Evolutionary conservation across 2,329 filamentous ascomycete genomes (phyloP).

Genomic region (Ceratocystis ficicola): DNA sequence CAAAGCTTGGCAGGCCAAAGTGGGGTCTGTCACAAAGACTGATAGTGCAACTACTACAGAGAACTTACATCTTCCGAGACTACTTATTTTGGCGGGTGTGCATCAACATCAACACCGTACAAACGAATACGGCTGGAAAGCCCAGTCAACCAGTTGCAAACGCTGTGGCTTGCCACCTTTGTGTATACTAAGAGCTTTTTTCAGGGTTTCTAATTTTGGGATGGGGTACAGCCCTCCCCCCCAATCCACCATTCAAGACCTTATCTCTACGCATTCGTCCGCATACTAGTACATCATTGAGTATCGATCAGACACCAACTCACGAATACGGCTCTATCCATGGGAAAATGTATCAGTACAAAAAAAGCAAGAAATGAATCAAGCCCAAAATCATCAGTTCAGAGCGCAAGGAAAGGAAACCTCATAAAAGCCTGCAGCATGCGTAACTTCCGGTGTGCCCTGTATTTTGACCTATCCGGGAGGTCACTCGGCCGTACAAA

Average conservation of each 20-base stretch:
- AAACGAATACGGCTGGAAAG: background rate
- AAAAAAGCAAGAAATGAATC: background rate
- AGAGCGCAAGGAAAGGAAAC: background rate
- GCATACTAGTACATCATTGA: no score
- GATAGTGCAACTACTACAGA: background rate
- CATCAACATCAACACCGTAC: background rate
- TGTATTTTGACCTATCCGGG: background rate
- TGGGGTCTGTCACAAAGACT: background rate
- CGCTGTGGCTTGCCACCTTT: background rate
- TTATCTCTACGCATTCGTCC: no score
- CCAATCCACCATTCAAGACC: no score
- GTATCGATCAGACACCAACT: background rate
- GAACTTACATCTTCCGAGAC: background rate
- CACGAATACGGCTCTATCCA: background rate
- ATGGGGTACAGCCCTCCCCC: no score
- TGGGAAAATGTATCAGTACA: background rate
- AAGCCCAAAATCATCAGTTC: background rate
- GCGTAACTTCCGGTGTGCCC: no score
- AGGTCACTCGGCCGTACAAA: background rate
- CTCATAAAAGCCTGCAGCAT: background rate
- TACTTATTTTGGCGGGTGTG: background rate
- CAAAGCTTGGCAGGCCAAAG: conserved; percentile 1
- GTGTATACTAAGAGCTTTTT: background rate
- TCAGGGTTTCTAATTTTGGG: no score
- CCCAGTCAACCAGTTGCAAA: background rate